Percentiles rank a stretch among this genome's conserved stretches.
These are phyloP conservation scores for Flaveria brownii DNA, from an alignment of 129 eudicot species.

Conservation along the genomic window DNA sequence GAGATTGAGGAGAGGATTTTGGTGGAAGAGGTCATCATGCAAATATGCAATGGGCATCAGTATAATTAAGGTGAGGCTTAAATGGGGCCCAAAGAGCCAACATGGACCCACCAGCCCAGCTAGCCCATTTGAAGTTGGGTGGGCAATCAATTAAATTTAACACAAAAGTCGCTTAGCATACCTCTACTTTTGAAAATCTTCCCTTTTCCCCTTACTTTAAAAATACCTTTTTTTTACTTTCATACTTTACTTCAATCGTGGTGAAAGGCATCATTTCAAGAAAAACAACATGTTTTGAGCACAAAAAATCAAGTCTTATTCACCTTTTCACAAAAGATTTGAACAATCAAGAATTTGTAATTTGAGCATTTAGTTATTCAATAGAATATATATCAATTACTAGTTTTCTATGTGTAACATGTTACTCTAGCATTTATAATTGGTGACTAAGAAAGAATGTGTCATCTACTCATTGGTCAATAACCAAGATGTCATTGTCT, in stretches of 20 bases:
- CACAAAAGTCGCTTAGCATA: slow-evolving; percentile 23
- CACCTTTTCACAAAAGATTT: slow-evolving; percentile 19
- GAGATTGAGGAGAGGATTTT: not conserved
- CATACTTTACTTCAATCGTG: slow-evolving; percentile 32
- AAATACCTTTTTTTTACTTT: not conserved
- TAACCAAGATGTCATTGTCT: no score
- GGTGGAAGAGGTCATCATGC: slow-evolving; percentile 34
- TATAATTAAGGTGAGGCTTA: slow-evolving; percentile 35
- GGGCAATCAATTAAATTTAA: slow-evolving; percentile 36
- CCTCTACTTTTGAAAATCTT: slow-evolving; percentile 31
- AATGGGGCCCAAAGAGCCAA: slow-evolving; percentile 35
- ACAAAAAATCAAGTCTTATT: slow-evolving; percentile 24
- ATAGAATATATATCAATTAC: not conserved
- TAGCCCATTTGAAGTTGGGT: slow-evolving; percentile 42
- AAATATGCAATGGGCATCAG: slow-evolving; percentile 22
- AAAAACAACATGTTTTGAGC: not conserved
- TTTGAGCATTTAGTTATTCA: not conserved
- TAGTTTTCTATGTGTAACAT: no score
- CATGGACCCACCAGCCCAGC: slow-evolving; percentile 45
- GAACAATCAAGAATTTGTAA: not conserved
- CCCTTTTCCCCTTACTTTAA: slow-evolving; percentile 31
- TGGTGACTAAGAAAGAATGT: no score
- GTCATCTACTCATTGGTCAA: no score
- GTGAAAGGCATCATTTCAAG: slow-evolving; percentile 36
- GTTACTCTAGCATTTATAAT: no score